Evolutionary conservation across 352 stramenopile genomes (phyloP), one percentile per base, ranked within the genome.

Genomic region (Phytophthora pistaciae): DNA sequence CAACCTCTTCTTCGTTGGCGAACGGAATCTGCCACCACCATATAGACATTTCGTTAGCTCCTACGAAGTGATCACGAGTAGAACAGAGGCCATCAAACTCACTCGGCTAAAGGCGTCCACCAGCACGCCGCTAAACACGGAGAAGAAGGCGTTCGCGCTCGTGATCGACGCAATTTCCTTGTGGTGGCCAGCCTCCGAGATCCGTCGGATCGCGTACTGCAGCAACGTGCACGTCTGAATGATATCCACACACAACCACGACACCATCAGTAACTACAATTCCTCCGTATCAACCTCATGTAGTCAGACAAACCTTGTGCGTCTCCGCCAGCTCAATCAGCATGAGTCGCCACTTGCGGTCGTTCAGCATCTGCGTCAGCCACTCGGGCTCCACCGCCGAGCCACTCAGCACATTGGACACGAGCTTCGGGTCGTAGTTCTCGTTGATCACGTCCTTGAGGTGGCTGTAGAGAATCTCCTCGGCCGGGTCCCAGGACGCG

Each of bases 131-230:
- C 84, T 94, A 64, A 95, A 96, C 23, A 96, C 90, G 27, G 88
- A 82, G 63, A 96, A 96, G 56, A 96, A 93, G 7, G 88, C 85
- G 61, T 93, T 94, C 5, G 90, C 90, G 54, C 86, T 95, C 14
- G 88, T 85, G 36, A 94, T 94, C 1, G 90, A 95, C 3, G 90
- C 90, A 57, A 96, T 95, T 56, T 96, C 90, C 60, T 96, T 95
- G 81, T 96, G 90, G 53, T 96, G 84, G 0, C 90, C 90, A 33
- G 90, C 90, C 56, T 94, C 88, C 0, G 90, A 96, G 59, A 96
- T 96, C 11, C 88, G 82, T 52, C 88, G 85, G 49, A 96, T 94
- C 1, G 90, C 90, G 62, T 96, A 96, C 58, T 96, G 90, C 6
- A 96, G 70, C 29, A 96, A 72, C 48, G 78, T 93, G 55, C 90